Evolutionary conservation across 2,329 filamentous ascomycete species (phyloP).

Genomic region (Paecilomyces variotii): DNA sequence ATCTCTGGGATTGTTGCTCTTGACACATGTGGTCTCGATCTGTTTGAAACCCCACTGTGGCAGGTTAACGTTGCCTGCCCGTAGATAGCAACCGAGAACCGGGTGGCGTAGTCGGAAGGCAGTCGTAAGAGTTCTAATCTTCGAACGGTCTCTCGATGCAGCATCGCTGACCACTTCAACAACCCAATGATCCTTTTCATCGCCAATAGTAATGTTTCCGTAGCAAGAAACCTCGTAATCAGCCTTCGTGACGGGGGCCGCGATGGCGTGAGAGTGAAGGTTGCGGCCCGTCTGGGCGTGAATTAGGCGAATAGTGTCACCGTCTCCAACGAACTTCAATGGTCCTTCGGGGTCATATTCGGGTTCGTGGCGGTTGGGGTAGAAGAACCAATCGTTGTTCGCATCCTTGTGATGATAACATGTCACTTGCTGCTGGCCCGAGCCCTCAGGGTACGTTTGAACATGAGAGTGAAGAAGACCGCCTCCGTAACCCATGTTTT

Average conservation of each 20-base stretch:
- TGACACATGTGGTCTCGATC: conserved; percentile 93
- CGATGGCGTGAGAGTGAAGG: conserved; percentile 85
- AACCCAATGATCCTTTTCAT: conserved; percentile 96
- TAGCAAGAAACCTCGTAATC: conserved; percentile 94
- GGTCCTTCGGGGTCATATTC: conserved; percentile 66
- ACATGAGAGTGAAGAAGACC: conserved; percentile 94
- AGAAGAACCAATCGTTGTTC: conserved; percentile 99
- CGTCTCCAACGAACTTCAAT: conserved; percentile 67
- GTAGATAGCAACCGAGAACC: conserved; percentile 81
- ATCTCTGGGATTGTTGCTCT: conserved; percentile 85
- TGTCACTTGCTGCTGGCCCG: conserved; percentile 89
- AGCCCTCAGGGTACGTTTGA: conserved; percentile 92
- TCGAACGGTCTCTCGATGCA: conserved; percentile 74
- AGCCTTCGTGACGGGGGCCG: conserved; percentile 80
- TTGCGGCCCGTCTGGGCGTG: conserved; percentile 96
- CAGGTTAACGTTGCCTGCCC: conserved; percentile 90
- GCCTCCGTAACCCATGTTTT: conserved; percentile 99
- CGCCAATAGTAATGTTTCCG: conserved; percentile 88
- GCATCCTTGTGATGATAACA: conserved; percentile 99
- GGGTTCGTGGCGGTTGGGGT: conserved; percentile 73
- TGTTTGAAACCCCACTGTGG: conserved; percentile 99
- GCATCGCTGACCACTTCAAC: conserved; percentile 88
- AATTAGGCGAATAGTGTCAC: conserved; percentile 73
- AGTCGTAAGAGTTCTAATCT: conserved; percentile 83
- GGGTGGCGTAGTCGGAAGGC: conserved; percentile 82